These are phyloP conservation scores for Nematocida parisii DNA, from an alignment of 371 early-diverging fungal species.

Conservation along the genomic window DNA sequence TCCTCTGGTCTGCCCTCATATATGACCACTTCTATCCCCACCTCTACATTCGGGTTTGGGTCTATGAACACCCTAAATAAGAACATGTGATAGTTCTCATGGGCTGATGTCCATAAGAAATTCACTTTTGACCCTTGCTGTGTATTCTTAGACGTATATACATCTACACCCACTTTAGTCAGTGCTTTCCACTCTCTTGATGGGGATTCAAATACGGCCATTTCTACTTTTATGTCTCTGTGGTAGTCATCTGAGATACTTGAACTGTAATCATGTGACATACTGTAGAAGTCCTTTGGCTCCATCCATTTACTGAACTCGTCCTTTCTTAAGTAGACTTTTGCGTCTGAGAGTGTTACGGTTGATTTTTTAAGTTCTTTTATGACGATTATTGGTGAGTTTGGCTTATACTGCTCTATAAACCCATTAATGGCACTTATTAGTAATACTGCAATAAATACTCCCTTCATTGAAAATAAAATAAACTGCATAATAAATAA, in stretches of 20 bases:
- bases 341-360: conserved; percentile 36
- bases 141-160: conserved; percentile 47
- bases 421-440: conserved; percentile 7
- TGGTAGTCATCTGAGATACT: background rate
- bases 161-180: conserved; percentile 37
- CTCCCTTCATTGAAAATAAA: conserved; percentile 29
- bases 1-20: conserved; percentile 63
- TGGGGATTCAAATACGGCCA: conserved; percentile 51
- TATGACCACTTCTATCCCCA: conserved; percentile 56
- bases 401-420: conserved; percentile 36
- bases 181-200: conserved; percentile 29
- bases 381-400: conserved; percentile 25
- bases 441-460: conserved; percentile 9
- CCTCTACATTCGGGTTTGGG: conserved; percentile 8
- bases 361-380: conserved; percentile 52
- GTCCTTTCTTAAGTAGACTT: conserved; percentile 27
- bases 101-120: conserved; percentile 61
- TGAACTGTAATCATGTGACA: background rate
- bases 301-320: conserved; percentile 15
- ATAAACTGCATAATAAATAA: conserved; percentile 21
- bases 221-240: conserved; percentile 29
- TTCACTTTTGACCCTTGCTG: conserved; percentile 54
- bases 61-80: conserved; percentile 51
- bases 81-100: conserved; percentile 55
- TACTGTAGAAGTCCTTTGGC: background rate